These are phyloP conservation scores for Heritiera littoralis DNA, from an alignment of 345 rosid species.

Conservation along the genomic window DNA sequence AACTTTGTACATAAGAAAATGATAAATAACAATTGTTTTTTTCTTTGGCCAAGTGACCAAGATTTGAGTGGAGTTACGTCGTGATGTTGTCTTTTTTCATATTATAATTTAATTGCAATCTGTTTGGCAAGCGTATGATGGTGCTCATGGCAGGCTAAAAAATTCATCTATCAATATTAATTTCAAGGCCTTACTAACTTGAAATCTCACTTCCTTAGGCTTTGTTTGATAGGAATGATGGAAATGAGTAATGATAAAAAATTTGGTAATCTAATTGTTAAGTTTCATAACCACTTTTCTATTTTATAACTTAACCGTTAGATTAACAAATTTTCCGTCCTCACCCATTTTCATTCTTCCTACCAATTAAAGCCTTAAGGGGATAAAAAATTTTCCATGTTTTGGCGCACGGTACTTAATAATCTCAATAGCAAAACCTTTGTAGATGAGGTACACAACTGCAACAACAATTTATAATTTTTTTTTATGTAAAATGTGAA, in stretches of 20 bases:
- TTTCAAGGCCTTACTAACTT: no score
- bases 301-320: no score
- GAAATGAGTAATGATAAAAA: no score
- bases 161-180: not conserved
- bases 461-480: not conserved
- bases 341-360: no score
- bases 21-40: conserved; percentile 3
- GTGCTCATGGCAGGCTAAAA: not conserved
- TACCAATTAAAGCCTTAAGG: no score
- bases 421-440: not conserved
- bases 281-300: no score
- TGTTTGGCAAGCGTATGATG: not conserved
- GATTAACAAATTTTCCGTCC: no score
- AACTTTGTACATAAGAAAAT: conserved; percentile 6
- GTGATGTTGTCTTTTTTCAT: not conserved
- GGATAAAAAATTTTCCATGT: no score
- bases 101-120: not conserved
- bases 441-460: not conserved
- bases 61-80: not conserved
- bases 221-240: no score
- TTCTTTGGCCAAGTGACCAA: not conserved
- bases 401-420: not conserved
- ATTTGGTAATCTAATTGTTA: no score
- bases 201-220: no score
- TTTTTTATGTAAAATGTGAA: not conserved